Evolutionary conservation across 139 green algal species (phyloP).

Genomic region (Eudorina sp.): DNA sequence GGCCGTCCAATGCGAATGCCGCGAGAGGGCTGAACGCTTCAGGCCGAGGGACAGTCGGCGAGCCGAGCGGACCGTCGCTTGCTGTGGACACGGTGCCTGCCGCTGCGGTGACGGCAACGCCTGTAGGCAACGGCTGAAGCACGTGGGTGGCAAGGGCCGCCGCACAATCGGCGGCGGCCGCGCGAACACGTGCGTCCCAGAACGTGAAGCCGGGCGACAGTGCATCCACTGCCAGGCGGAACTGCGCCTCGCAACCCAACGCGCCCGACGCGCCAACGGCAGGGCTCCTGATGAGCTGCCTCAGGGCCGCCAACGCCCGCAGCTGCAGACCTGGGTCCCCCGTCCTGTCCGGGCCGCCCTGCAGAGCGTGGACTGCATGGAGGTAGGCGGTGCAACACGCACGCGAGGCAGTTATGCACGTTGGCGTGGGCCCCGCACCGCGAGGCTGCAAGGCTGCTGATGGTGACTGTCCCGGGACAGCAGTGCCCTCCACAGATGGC

Average conservation of each 20-base stretch:
- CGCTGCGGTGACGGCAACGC: neutral
- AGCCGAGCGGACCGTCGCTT: too few relatives aligned
- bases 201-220: neutral
- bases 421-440: too few relatives aligned
- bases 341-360: neutral
- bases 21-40: neutral
- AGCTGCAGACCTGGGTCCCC: neutral
- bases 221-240: neutral
- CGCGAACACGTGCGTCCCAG: neutral
- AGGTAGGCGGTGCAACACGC: constrained; percentile 8
- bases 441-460: neutral
- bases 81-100: too few relatives aligned
- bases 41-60: neutral
- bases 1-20: constrained; percentile 13
- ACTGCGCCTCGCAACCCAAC: neutral
- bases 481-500: too few relatives aligned
- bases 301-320: neutral
- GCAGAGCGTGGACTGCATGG: neutral
- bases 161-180: neutral
- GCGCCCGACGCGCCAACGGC: neutral
- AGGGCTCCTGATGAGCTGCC: neutral
- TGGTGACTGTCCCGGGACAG: too few relatives aligned
- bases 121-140: neutral
- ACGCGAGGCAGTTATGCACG: neutral
- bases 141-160: neutral